Evolutionary conservation across 2,329 filamentous ascomycete species (phyloP), one percentile per base, ranked within the genome.

Genomic region (Cladosporium sp.): DNA sequence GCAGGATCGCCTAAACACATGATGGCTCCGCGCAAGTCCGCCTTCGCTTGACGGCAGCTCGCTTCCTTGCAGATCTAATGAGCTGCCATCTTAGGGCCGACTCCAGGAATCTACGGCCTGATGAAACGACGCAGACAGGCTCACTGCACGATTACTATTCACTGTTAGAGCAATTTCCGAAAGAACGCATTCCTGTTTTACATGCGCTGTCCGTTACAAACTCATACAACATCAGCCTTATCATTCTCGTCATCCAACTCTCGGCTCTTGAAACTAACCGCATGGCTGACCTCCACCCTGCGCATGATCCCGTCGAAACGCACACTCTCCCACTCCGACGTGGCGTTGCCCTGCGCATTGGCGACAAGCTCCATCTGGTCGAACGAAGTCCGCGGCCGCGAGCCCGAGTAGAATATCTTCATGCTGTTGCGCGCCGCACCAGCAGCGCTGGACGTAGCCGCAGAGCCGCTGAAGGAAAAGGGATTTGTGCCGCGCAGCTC

Each of bases 361-460:
- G 43, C 28, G 18, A 61, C 58, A 8, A 61, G 39, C 21, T 61
- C 58, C 43, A 61, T 46, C n/a, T 61, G 43, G 30, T 61, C 58
- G n/a, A 46, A 46, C n/a, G 39, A 46, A 28, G 14, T 51, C 48
- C n/a, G 26, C 48, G 23, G 23, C 13, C 23, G 23, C 5, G 23
- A n/a, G 48, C 48, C 28, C 2, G 48, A 51, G 48, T 51, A 28
- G 48, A 25, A 25, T 25, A 26, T 51, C 25, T 25, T 26, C 25
- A 16, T 51, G 25, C 11, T 28, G 25, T 51, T 51, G 23, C 48
- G 48, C 39, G n/a, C 39, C 21, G 39, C 30, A 11, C 5, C n/a
- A 23, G 26, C 36, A 5, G 56, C 32, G n/a, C 32, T 43, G 0
- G 16, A 51, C 3, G 5, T 23, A 23, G 11, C 23, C 5, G n/a